Evolutionary conservation across 129 eudicot genomes (phyloP).

Genomic region (Sambucus nigra): DNA sequence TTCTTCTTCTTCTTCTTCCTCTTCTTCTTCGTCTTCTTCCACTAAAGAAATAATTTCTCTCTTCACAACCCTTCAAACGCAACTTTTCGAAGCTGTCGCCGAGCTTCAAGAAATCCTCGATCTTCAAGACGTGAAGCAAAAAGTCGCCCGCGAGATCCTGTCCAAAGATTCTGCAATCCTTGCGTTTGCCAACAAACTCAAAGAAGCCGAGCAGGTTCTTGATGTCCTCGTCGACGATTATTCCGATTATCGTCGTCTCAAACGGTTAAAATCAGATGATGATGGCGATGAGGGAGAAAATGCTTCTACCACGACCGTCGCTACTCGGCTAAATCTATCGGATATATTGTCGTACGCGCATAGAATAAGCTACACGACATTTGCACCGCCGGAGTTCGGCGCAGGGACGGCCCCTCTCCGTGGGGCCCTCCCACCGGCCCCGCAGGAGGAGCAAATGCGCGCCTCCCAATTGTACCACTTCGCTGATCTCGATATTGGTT

Average conservation of each 20-base stretch:
- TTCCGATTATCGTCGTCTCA: slow-evolving; percentile 62
- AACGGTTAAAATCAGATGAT: slow-evolving; percentile 47
- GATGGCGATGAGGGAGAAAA: slow-evolving; percentile 31
- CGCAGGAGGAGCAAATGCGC: slow-evolving; percentile 97
- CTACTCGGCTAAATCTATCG: slow-evolving; percentile 53
- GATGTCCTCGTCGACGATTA: slow-evolving; percentile 89
- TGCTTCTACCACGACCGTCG: slow-evolving; percentile 57
- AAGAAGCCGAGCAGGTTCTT: slow-evolving; percentile 76
- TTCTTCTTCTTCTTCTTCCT: slow-evolving; percentile 37
- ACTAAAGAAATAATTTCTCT: slow-evolving; percentile 54
- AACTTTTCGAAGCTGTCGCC: slow-evolving; percentile 78
- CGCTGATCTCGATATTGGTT: slow-evolving; percentile 78
- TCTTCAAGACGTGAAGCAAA: slow-evolving; percentile 75
- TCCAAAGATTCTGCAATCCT: slow-evolving; percentile 61
- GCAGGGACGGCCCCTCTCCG: slow-evolving; percentile 82
- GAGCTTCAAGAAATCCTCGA: slow-evolving; percentile 97
- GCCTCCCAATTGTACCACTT: slow-evolving; percentile 72
- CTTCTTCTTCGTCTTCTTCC: slow-evolving; percentile 42
- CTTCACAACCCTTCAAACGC: slow-evolving; percentile 68
- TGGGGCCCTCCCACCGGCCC: slow-evolving; percentile 96
- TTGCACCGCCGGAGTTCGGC: slow-evolving; percentile 95
- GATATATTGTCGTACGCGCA: slow-evolving; percentile 84
- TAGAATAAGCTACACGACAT: slow-evolving; percentile 86
- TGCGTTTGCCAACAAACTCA: slow-evolving; percentile 70
- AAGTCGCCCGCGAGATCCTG: slow-evolving; percentile 53